A percentile compares a stretch with the other conserved stretches of the same genome.
Conservation (phyloP, 768 basidiomycete genomes). For the Astraeus odoratus region DNA sequence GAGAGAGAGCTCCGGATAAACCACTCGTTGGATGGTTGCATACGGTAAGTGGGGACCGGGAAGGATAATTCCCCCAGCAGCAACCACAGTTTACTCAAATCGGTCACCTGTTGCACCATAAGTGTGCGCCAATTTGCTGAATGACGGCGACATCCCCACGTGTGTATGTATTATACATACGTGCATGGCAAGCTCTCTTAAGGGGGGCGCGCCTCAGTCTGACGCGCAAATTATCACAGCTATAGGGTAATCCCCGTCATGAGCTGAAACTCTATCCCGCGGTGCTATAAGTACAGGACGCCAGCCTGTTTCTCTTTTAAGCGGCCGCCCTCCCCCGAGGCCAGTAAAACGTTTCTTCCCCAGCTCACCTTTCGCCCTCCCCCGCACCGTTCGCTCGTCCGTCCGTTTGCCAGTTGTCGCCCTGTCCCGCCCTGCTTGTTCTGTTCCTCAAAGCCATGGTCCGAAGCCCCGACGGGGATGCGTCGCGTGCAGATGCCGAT, state of each 20-base stretch:
- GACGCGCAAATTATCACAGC: neutral
- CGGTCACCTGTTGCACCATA: slow-evolving; percentile 1
- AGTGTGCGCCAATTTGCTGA: slow-evolving; percentile 5
- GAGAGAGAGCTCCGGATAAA: too few relatives aligned
- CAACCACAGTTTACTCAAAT: slow-evolving; percentile 4
- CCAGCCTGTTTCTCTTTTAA: neutral
- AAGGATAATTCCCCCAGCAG: slow-evolving; percentile 4
- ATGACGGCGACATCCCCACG: slow-evolving; percentile 17
- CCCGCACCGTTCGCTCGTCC: neutral
- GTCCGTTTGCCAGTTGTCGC: neutral
- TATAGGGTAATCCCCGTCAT: neutral
- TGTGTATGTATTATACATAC: too few relatives aligned
- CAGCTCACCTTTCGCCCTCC: slow-evolving; percentile 3
- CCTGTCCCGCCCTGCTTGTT: slow-evolving; percentile 2
- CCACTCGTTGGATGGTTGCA: neutral
- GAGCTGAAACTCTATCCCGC: slow-evolving; percentile 14
- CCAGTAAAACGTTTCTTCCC: slow-evolving; percentile 4
- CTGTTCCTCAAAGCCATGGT: too few relatives aligned
- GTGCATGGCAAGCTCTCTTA: too few relatives aligned
- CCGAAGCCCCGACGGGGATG: slow-evolving; percentile 15
- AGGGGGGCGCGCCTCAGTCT: neutral
- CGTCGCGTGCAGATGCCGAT: too few relatives aligned
- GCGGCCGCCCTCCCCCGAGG: neutral
- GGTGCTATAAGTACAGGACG: slow-evolving; percentile 20
- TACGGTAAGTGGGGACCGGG: neutral